A percentile compares a stretch with the other conserved stretches of the same genome.
Evolutionary conservation across 352 stramenopile genomes (phyloP).

Genomic region (Pythium guiyangense): DNA sequence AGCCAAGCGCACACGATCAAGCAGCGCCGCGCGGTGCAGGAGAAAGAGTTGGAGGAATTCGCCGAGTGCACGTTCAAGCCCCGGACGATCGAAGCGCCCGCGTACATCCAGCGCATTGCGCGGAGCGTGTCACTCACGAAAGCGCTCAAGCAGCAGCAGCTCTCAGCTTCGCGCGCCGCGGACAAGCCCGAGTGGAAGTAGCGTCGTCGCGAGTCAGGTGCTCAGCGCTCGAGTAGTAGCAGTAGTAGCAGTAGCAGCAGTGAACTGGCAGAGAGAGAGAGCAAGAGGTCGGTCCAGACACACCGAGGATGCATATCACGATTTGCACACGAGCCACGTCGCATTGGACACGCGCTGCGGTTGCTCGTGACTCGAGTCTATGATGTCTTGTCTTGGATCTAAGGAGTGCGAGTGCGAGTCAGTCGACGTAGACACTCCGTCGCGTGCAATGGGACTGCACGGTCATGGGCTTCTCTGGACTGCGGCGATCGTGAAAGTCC

Average conservation of each 20-base stretch:
- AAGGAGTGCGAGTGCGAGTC: not conserved
- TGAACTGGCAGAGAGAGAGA: not conserved
- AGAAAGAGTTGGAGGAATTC: slow-evolving; percentile 83
- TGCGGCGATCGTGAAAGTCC: slow-evolving; percentile 11
- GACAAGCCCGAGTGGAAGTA: slow-evolving; percentile 75
- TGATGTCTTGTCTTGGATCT: no score
- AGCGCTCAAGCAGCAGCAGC: slow-evolving; percentile 52
- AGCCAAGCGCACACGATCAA: slow-evolving; percentile 67
- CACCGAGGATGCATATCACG: slow-evolving; percentile 4
- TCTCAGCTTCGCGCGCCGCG: slow-evolving; percentile 25
- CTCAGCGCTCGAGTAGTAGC: not conserved
- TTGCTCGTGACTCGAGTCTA: no score
- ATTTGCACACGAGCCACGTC: not conserved
- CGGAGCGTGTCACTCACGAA: slow-evolving; percentile 71
- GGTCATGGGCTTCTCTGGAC: not conserved
- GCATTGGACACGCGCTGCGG: no score
- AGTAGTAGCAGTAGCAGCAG: no score
- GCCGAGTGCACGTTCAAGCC: slow-evolving; percentile 84
- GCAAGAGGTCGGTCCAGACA: not conserved
- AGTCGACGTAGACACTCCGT: not conserved
- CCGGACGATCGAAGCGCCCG: slow-evolving; percentile 73
- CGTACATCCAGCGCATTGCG: slow-evolving; percentile 83
- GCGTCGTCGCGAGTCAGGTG: not conserved
- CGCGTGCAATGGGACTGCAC: not conserved
- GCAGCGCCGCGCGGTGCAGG: slow-evolving; percentile 63